phyloP scores from a whole-genome alignment of 1,284 basidiomycete species.

The Sporisorium graminicola region DNA sequence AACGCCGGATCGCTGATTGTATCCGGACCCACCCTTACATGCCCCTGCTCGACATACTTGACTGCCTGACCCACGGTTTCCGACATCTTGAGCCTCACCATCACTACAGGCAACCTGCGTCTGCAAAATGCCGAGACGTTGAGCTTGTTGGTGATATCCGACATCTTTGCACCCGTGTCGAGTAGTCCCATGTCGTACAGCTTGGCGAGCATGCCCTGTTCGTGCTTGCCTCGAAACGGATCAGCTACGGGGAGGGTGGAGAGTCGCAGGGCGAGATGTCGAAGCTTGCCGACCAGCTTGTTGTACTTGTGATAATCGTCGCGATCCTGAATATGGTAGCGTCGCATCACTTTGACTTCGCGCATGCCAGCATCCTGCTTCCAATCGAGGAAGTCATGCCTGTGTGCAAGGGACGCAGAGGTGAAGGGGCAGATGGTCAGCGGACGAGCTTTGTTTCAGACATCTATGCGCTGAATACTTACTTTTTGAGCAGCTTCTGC shows the following conservation, averaged over 20 bases:
- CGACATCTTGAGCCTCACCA: constrained; percentile 93
- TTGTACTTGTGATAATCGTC: constrained; percentile 99
- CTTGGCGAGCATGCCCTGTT: constrained; percentile 88
- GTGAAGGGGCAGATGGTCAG: not conserved
- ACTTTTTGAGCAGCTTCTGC: constrained; percentile 69
- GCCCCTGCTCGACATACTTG: constrained; percentile 97
- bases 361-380: constrained; percentile 92
- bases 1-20: constrained; percentile 96
- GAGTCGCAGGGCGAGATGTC: constrained; percentile 86
- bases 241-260: constrained; percentile 90
- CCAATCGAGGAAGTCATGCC: constrained; percentile 78
- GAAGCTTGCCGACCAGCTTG: constrained; percentile 88
- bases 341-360: constrained; percentile 93
- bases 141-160: constrained; percentile 78
- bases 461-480: constrained; percentile 10
- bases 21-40: constrained; percentile 95
- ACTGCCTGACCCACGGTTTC: constrained; percentile 97
- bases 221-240: constrained; percentile 86
- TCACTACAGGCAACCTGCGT: constrained; percentile 88
- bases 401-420: constrained; percentile 14
- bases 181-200: constrained; percentile 97
- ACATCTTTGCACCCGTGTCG: constrained; percentile 73
- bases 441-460: not conserved
- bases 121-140: constrained; percentile 95
- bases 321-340: constrained; percentile 80